Evolutionary conservation across 176 grass and related monocot genomes (phyloP).

Genomic region (Carex pumila): DNA sequence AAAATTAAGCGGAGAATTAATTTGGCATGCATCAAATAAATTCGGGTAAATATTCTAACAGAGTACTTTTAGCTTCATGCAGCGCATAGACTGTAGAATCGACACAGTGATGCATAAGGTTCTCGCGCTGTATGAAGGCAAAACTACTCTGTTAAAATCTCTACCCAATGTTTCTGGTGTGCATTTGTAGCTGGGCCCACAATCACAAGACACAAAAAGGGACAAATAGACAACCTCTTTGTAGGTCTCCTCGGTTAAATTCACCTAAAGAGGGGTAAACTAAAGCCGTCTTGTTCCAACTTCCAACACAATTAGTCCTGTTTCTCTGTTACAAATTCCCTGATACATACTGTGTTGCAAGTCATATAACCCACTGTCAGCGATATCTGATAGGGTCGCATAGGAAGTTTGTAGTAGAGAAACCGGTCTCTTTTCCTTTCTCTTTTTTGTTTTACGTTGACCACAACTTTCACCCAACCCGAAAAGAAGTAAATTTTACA

Average conservation of each 20-base stretch:
- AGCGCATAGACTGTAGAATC: no score
- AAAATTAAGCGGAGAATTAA: background rate
- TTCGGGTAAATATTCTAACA: no score
- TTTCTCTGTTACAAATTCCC: background rate
- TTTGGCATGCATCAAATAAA: background rate
- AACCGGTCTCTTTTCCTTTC: background rate
- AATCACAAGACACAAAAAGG: constrained; percentile 19
- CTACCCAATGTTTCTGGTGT: no score
- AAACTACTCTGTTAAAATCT: no score
- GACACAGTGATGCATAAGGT: no score
- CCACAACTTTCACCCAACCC: constrained; percentile 11
- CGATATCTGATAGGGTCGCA: background rate
- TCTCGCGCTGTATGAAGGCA: no score
- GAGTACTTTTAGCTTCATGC: no score
- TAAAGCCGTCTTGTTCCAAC: background rate
- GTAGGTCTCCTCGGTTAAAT: constrained; percentile 1
- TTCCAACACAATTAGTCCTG: background rate
- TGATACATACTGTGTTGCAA: background rate
- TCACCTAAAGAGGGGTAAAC: constrained; percentile 2
- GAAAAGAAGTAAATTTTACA: background rate
- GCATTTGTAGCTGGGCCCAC: background rate
- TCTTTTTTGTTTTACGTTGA: constrained; percentile 22
- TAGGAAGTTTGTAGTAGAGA: background rate
- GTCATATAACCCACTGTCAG: background rate
- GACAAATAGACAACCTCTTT: background rate